Percentiles rank a stretch among this genome's conserved stretches.
phyloP scores from a whole-genome alignment of 768 basidiomycete genomes.

The Trichaptum fuscoviolaceum region DNA sequence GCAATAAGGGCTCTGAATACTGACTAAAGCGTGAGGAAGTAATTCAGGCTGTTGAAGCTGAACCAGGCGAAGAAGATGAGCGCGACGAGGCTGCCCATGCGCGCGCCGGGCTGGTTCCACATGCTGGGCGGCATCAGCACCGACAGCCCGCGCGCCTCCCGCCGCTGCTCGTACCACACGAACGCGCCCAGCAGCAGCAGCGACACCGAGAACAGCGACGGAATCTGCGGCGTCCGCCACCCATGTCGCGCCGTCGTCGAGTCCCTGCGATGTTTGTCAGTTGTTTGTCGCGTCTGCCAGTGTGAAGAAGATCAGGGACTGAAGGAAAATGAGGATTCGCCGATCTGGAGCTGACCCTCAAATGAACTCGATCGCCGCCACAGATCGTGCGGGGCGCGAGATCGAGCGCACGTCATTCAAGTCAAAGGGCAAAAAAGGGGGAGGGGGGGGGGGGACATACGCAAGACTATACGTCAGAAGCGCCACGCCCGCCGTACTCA shows the following conservation, averaged over 20 bases:
- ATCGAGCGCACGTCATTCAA: not conserved
- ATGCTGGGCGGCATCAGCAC: slow-evolving; percentile 29
- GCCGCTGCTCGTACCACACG: slow-evolving; percentile 25
- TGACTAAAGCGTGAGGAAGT: slow-evolving; percentile 28
- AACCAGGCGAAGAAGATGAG: slow-evolving; percentile 30
- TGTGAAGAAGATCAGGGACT: not conserved
- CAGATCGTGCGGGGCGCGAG: not conserved
- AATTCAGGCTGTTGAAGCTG: slow-evolving; percentile 27
- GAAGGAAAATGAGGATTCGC: too few relatives aligned
- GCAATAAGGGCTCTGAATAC: slow-evolving; percentile 1
- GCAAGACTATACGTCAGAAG: slow-evolving; percentile 29
- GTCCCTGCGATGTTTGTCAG: slow-evolving; percentile 19
- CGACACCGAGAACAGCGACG: slow-evolving; percentile 24
- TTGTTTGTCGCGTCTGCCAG: not conserved
- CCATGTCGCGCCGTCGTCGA: slow-evolving; percentile 26
- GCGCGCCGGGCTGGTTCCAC: slow-evolving; percentile 26
- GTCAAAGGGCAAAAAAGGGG: not conserved
- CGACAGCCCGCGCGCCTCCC: slow-evolving; percentile 22
- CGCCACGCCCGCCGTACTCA: slow-evolving; percentile 29
- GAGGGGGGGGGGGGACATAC: slow-evolving; percentile 16
- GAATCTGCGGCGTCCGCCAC: slow-evolving; percentile 29
- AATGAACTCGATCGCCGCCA: not conserved
- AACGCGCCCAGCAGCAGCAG: slow-evolving; percentile 23
- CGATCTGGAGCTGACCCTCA: too few relatives aligned
- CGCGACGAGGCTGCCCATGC: slow-evolving; percentile 23